Conservation (phyloP, 495 filamentous ascomycete species). For the Aspergillus bridgeri region DNA sequence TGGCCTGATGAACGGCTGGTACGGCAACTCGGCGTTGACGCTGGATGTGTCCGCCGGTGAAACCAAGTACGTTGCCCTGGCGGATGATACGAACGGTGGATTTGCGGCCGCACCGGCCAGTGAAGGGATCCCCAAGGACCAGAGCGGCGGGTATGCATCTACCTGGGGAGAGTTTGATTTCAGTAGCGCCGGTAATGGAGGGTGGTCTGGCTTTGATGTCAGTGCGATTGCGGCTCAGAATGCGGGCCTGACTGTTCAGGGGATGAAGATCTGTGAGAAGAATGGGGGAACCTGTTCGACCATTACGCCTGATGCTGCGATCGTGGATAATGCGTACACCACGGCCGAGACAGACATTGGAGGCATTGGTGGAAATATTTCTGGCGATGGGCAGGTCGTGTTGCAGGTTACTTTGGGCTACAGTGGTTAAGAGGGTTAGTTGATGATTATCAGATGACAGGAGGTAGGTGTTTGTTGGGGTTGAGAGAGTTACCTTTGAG, state of each 20-base stretch:
- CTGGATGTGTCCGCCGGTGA: constrained; percentile 40
- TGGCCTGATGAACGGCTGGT: constrained; percentile 36
- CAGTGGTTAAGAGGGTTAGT: too few relatives aligned
- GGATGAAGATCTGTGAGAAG: constrained; percentile 33
- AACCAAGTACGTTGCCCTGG: constrained; percentile 43
- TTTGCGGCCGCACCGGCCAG: constrained; percentile 30
- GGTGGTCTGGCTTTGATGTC: constrained; percentile 42
- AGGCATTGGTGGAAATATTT: constrained; percentile 39
- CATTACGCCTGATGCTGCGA: constrained; percentile 23
- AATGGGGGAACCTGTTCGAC: constrained; percentile 26
- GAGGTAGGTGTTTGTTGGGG: too few relatives aligned
- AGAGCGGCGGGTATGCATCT: constrained; percentile 29
- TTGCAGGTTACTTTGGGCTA: constrained; percentile 2
- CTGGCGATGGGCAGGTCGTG: constrained; percentile 10
- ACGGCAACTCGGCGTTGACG: constrained; percentile 33
- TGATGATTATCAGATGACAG: too few relatives aligned
- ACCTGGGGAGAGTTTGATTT: constrained; percentile 46
- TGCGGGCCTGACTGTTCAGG: constrained; percentile 25
- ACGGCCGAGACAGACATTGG: constrained; percentile 29
- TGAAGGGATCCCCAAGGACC: constrained; percentile 22
- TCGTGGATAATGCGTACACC: constrained; percentile 36
- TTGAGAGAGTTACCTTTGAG: too few relatives aligned
- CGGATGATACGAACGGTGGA: constrained; percentile 41
- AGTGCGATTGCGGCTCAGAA: constrained; percentile 34
- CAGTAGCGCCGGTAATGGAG: constrained; percentile 28